Conservation (phyloP, 2,329 filamentous ascomycete species). For the Fusarium sp. region DNA sequence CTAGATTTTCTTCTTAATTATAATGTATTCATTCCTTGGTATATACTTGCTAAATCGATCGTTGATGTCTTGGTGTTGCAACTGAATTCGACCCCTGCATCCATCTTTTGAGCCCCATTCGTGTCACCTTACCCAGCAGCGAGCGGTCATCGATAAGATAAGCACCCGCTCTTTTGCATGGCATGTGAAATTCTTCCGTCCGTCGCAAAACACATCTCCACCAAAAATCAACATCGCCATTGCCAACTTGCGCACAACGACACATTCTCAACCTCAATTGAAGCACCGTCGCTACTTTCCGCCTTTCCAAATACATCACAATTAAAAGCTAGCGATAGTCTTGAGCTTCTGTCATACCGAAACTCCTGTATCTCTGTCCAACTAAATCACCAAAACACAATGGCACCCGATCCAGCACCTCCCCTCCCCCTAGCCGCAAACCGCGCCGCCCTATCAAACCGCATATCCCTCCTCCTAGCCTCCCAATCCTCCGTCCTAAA, state of each 20-base stretch:
- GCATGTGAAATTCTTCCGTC: constrained; percentile 42
- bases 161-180: constrained; percentile 30
- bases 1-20: constrained; percentile 34
- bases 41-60: constrained; percentile 9
- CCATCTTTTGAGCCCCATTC: background rate
- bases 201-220: constrained; percentile 14
- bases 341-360: background rate
- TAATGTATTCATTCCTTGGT: constrained; percentile 28
- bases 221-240: constrained; percentile 27
- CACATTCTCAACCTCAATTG: background rate
- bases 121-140: background rate
- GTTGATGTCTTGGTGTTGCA: background rate
- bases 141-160: constrained; percentile 41
- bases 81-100: background rate
- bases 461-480: constrained; percentile 53
- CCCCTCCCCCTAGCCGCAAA: constrained; percentile 51
- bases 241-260: background rate
- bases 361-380: background rate
- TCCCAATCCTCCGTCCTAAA: constrained; percentile 49
- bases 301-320: no score
- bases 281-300: background rate
- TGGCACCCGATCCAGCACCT: constrained; percentile 37
- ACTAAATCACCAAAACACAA: constrained; percentile 17
- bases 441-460: constrained; percentile 54
- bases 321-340: no score